phyloP scores from a whole-genome alignment of 2,329 filamentous ascomycete genomes.

The Botryosphaeria dothidea region DNA sequence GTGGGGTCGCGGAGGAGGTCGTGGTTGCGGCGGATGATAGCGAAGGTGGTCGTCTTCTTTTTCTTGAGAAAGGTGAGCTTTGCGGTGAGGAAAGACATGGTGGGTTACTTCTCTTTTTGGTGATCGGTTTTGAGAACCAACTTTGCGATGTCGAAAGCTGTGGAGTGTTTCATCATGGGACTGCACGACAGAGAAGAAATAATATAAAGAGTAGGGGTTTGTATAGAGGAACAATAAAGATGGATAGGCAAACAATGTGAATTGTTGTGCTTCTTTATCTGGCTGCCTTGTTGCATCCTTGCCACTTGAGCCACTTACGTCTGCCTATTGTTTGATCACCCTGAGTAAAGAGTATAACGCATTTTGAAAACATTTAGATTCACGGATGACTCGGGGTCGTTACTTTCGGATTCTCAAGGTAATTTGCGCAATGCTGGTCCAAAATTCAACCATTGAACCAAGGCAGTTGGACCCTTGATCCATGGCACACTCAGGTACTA shows the following conservation, averaged over 20 bases:
- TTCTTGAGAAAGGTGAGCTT: not conserved
- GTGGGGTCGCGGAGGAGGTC: not conserved
- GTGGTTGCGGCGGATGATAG: not conserved
- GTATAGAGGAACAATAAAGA: not conserved
- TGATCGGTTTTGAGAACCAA: no score
- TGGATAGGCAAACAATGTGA: not conserved
- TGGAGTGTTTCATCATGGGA: no score
- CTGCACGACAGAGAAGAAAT: not conserved
- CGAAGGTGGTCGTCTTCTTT: not conserved
- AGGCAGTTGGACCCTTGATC: no score
- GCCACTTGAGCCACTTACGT: not conserved
- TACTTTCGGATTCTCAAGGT: no score
- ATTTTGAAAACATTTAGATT: no score
- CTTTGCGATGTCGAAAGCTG: not conserved
- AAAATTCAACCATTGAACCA: no score
- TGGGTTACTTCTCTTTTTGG: not conserved
- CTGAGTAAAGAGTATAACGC: no score
- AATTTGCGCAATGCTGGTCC: no score
- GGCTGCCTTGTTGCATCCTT: not conserved
- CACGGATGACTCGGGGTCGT: no score
- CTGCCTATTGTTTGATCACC: no score
- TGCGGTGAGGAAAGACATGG: not conserved
- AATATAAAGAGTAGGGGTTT: not conserved
- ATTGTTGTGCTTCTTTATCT: not conserved
- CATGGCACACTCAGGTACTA: no score